Percentiles rank a stretch among this genome's conserved stretches.
These are phyloP conservation scores for Ophiostoma angusticollis DNA, from an alignment of 2,329 filamentous ascomycete genomes.

Conservation along the genomic window DNA sequence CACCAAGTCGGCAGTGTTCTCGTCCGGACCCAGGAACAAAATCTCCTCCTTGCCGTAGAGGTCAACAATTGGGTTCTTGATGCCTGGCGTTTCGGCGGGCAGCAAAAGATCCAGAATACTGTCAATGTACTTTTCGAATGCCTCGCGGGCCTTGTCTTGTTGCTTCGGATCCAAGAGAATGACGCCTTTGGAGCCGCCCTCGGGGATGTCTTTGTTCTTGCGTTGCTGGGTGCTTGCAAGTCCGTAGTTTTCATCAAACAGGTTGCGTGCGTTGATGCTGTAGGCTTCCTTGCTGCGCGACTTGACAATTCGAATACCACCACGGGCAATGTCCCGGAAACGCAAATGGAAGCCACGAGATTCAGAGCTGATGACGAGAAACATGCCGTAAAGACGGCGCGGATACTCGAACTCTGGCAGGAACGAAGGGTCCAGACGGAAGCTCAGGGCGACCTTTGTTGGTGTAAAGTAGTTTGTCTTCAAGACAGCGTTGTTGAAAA, in stretches of 20 bases:
- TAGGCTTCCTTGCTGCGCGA: slow-evolving; percentile 94
- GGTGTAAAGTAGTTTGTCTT: slow-evolving; percentile 98
- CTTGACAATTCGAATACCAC: slow-evolving; percentile 97
- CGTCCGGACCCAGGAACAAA: slow-evolving; percentile 94
- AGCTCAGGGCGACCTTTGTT: slow-evolving; percentile 94
- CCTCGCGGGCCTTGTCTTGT: slow-evolving; percentile 82
- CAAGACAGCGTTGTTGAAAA: slow-evolving; percentile 85
- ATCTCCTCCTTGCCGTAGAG: slow-evolving; percentile 92
- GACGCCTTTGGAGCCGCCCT: slow-evolving; percentile 95
- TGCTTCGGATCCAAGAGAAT: slow-evolving; percentile 87
- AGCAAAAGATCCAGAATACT: slow-evolving; percentile 92
- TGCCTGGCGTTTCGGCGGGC: slow-evolving; percentile 79
- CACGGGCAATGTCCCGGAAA: slow-evolving; percentile 92
- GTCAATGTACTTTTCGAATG: slow-evolving; percentile 99
- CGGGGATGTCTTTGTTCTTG: slow-evolving; percentile 99
- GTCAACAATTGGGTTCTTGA: slow-evolving; percentile 98
- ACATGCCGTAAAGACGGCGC: slow-evolving; percentile 92
- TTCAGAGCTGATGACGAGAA: slow-evolving; percentile 92
- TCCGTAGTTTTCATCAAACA: slow-evolving; percentile 99
- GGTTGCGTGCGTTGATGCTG: slow-evolving; percentile 84
- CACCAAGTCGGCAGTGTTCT: slow-evolving; percentile 95
- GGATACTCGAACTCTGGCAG: slow-evolving; percentile 86
- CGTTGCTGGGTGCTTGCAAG: slow-evolving; percentile 96
- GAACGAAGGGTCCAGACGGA: slow-evolving; percentile 82
- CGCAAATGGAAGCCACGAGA: slow-evolving; percentile 94